Conservation (phyloP, 164 flowering plant genomes). For the Vitis rotundifolia region DNA sequence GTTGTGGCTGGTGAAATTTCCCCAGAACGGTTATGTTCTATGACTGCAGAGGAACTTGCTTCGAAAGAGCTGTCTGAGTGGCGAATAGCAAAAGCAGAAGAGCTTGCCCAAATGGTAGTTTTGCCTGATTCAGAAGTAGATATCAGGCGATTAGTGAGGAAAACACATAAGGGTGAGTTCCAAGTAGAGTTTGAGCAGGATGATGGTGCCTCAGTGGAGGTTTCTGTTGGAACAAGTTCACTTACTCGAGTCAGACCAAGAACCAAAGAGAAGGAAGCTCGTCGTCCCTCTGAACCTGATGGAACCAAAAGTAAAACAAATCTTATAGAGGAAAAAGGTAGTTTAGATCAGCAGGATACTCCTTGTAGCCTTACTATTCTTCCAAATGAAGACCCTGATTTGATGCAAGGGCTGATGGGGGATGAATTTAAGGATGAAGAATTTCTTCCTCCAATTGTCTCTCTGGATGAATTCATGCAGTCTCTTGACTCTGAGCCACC, state of each 20-base stretch:
- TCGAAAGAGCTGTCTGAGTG: slow-evolving; percentile 95
- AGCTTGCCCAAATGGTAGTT: slow-evolving; percentile 89
- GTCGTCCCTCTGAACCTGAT: slow-evolving; percentile 23
- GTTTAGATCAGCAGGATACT: slow-evolving; percentile 25
- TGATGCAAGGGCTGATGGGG: slow-evolving; percentile 73
- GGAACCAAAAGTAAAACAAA: slow-evolving; percentile 14
- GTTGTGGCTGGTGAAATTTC: slow-evolving; percentile 85
- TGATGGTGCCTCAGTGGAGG: slow-evolving; percentile 63
- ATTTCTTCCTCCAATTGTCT: slow-evolving; percentile 91
- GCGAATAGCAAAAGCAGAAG: slow-evolving; percentile 99
- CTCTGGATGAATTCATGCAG: slow-evolving; percentile 95
- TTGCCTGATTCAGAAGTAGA: slow-evolving; percentile 84
- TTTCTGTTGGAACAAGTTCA: slow-evolving; percentile 53
- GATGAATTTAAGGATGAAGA: slow-evolving; percentile 80
- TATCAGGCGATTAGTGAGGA: slow-evolving; percentile 88
- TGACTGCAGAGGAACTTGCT: slow-evolving; percentile 99
- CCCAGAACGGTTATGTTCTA: slow-evolving; percentile 82
- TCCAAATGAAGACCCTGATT: slow-evolving; percentile 63
- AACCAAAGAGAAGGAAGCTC: slow-evolving; percentile 25
- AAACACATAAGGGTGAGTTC: slow-evolving; percentile 97
- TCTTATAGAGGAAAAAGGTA: slow-evolving; percentile 24
- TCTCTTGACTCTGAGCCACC: slow-evolving; percentile 88
- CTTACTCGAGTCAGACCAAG: slow-evolving; percentile 28
- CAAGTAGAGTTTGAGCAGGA: slow-evolving; percentile 83
- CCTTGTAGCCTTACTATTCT: slow-evolving; percentile 38